These are phyloP conservation scores for Canna indica DNA, from an alignment of 176 grass and related monocot genomes.

Conservation along the genomic window DNA sequence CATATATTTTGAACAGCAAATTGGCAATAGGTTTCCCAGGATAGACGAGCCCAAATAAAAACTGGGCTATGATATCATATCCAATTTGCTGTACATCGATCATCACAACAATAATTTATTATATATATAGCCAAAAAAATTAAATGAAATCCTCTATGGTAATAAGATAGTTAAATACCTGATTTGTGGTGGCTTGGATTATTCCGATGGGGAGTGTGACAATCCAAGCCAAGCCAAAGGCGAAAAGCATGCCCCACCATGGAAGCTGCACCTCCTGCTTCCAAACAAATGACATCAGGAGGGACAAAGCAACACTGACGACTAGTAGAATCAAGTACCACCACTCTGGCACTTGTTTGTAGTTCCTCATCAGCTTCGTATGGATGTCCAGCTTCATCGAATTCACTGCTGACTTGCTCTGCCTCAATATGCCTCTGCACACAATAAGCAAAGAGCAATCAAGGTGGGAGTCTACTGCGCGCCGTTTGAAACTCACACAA, in stretches of 20 bases:
- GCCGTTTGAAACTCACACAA: too few relatives aligned
- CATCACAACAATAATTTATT: not conserved
- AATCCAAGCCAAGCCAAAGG: constrained; percentile 72
- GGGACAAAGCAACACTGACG: constrained; percentile 68
- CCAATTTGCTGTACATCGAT: constrained; percentile 68
- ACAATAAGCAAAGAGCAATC: not conserved
- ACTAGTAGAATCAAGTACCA: constrained; percentile 80
- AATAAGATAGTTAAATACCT: constrained; percentile 9
- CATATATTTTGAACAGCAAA: constrained; percentile 96
- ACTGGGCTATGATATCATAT: constrained; percentile 96
- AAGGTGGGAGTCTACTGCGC: too few relatives aligned
- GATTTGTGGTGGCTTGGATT: constrained; percentile 93
- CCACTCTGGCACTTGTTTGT: constrained; percentile 97
- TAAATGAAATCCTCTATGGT: too few relatives aligned
- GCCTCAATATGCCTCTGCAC: constrained; percentile 70
- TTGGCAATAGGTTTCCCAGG: constrained; percentile 98
- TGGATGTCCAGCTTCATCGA: constrained; percentile 57
- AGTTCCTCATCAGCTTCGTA: constrained; percentile 72
- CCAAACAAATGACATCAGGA: constrained; percentile 73
- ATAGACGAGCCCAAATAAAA: constrained; percentile 80
- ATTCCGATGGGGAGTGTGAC: constrained; percentile 91
- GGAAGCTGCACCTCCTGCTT: constrained; percentile 88
- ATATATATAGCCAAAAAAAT: too few relatives aligned
- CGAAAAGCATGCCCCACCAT: constrained; percentile 97
- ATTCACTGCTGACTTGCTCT: constrained; percentile 73